phyloP scores from a whole-genome alignment of 805 yeast genomes.

The Hanseniaspora meyeri region DNA sequence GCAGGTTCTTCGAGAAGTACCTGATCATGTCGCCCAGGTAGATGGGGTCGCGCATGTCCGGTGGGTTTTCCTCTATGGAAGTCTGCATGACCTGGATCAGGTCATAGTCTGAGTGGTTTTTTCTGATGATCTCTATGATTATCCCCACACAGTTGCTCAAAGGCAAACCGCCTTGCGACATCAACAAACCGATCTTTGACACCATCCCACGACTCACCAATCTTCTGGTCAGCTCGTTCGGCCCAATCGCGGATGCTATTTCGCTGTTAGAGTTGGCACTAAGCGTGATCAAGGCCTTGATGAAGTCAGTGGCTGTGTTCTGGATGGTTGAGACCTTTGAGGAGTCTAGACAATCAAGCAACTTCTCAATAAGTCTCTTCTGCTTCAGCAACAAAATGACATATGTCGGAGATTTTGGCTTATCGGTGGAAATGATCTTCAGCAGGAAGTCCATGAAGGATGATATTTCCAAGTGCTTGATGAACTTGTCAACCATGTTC shows the following conservation, averaged over 20 bases:
- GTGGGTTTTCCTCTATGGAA: conserved; percentile 80
- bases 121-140: conserved; percentile 83
- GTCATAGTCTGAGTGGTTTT: conserved; percentile 93
- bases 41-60: conserved; percentile 83
- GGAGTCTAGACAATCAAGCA: conserved; percentile 61
- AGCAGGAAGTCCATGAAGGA: conserved; percentile 86
- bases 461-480: conserved; percentile 82
- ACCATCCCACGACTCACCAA: conserved; percentile 66
- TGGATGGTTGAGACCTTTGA: conserved; percentile 59
- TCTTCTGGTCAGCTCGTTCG: conserved; percentile 85
- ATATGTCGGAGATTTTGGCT: conserved; percentile 79
- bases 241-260: conserved; percentile 83
- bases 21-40: conserved; percentile 76
- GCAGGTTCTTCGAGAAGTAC: conserved; percentile 63
- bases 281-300: conserved; percentile 85
- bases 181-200: conserved; percentile 54
- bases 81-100: conserved; percentile 71
- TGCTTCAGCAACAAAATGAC: conserved; percentile 61
- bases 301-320: conserved; percentile 88
- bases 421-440: conserved; percentile 84
- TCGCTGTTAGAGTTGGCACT: conserved; percentile 86
- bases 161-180: conserved; percentile 76
- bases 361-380: conserved; percentile 60
- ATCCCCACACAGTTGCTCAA: conserved; percentile 90
- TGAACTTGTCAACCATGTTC: conserved; percentile 62